Conservation (phyloP, 371 early-diverging fungal species). For the Mortierella sp. region DNA sequence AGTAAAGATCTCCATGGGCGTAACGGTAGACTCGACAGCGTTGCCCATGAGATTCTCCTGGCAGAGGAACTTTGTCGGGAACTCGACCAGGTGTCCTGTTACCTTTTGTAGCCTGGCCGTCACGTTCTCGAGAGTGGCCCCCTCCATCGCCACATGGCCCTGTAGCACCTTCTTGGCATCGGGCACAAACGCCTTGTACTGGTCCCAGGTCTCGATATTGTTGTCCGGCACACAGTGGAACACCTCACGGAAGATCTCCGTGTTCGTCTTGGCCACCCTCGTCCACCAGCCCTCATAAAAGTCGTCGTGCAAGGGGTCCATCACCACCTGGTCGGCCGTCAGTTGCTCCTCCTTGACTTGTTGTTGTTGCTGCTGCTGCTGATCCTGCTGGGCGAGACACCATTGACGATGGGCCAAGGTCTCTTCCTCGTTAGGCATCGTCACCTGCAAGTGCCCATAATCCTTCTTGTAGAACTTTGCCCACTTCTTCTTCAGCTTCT, state of each 20-base stretch:
- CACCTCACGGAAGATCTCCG: conserved; percentile 78
- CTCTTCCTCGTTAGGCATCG: conserved; percentile 39
- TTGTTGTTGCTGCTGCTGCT: background rate
- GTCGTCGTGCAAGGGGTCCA: conserved; percentile 81
- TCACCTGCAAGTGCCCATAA: conserved; percentile 36
- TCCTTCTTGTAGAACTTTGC: background rate
- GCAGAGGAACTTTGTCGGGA: conserved; percentile 82
- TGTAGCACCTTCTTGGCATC: conserved; percentile 60
- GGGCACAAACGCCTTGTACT: conserved; percentile 72
- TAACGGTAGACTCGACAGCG: conserved; percentile 65
- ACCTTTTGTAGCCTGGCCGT: conserved; percentile 39
- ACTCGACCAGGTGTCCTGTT: conserved; percentile 69
- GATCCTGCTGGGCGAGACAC: conserved; percentile 8
- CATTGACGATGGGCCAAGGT: conserved; percentile 31
- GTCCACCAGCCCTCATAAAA: conserved; percentile 77
- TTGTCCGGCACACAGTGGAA: conserved; percentile 93
- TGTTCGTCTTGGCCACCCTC: conserved; percentile 76
- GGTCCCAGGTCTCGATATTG: conserved; percentile 67
- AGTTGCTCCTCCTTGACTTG: conserved; percentile 21
- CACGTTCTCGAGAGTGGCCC: conserved; percentile 48
- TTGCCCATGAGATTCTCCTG: conserved; percentile 77
- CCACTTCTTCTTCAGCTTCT: conserved; percentile 9
- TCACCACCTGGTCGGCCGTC: conserved; percentile 64
- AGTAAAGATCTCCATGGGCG: conserved; percentile 73
- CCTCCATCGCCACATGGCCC: conserved; percentile 71